phyloP scores from a whole-genome alignment of 2,329 filamentous ascomycete species.

The Neofusicoccum cordaticola region DNA sequence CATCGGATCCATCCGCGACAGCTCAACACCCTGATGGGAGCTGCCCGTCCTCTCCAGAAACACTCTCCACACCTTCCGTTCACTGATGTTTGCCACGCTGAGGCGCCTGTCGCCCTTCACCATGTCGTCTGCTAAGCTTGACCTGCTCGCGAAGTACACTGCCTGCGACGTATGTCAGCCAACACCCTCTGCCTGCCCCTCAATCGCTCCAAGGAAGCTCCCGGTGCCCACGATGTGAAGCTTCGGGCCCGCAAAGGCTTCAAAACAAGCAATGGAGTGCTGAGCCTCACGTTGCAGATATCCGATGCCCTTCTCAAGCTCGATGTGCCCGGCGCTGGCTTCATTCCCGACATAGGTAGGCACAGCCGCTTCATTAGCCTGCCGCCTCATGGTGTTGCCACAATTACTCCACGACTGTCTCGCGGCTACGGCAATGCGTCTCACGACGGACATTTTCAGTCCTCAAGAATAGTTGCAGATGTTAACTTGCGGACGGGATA shows the following conservation, averaged over 20 bases:
- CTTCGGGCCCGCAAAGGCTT: background rate
- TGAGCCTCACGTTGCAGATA: conserved; percentile 44
- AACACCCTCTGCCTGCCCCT: background rate
- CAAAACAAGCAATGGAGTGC: background rate
- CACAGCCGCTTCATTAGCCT: background rate
- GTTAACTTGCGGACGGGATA: conserved; percentile 15
- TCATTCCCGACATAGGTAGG: conserved; percentile 60
- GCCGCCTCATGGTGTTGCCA: background rate
- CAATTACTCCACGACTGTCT: too few species aligned
- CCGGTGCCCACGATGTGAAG: background rate
- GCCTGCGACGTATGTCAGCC: conserved; percentile 31
- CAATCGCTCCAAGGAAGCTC: background rate
- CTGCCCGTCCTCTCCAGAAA: background rate
- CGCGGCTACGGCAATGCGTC: too few species aligned
- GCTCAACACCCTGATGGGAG: background rate
- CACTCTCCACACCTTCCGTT: background rate
- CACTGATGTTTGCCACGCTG: background rate
- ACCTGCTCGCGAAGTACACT: conserved; percentile 27
- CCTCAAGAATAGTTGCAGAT: background rate
- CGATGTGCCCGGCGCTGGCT: conserved; percentile 63
- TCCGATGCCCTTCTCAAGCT: conserved; percentile 72
- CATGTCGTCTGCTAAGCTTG: conserved; percentile 18
- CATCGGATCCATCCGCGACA: conserved; percentile 7
- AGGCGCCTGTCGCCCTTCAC: conserved; percentile 1
- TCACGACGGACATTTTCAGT: background rate